A percentile compares a stretch with the other conserved stretches of the same genome.
phyloP scores from a whole-genome alignment of 1,284 basidiomycete species.

The Ustilago curta region DNA sequence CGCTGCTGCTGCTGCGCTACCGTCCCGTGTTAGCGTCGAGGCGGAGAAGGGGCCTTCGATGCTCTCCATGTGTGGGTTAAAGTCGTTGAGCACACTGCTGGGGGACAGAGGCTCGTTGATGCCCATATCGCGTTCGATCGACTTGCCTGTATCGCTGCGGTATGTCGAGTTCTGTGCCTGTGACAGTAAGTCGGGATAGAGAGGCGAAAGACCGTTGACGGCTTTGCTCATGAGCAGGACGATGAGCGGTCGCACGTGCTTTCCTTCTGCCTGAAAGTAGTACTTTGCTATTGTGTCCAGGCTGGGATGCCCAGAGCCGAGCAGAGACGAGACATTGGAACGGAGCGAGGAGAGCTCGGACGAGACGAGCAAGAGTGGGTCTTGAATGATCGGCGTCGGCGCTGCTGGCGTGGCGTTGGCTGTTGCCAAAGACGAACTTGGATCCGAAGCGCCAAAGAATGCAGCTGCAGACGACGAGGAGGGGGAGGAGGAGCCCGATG shows the following conservation, averaged over 20 bases:
- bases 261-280: constrained; percentile 81
- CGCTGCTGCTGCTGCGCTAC: constrained; percentile 11
- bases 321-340: constrained; percentile 80
- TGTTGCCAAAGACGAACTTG: constrained; percentile 11
- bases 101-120: constrained; percentile 79
- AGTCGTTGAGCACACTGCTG: constrained; percentile 83
- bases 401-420: constrained; percentile 5
- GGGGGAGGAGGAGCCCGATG: constrained; percentile 16
- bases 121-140: constrained; percentile 61
- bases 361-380: constrained; percentile 61
- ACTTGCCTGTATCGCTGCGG: constrained; percentile 56
- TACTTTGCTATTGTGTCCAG: constrained; percentile 90
- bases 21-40: constrained; percentile 5
- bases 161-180: constrained; percentile 64
- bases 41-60: constrained; percentile 30
- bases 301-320: constrained; percentile 88
- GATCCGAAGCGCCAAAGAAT: constrained; percentile 37
- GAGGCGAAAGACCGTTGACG: constrained; percentile 81
- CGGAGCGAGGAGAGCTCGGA: constrained; percentile 79
- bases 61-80: constrained; percentile 75
- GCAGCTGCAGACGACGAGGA: constrained; percentile 29
- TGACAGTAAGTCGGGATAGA: constrained; percentile 70
- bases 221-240: constrained; percentile 91
- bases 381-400: constrained; percentile 48
- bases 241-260: constrained; percentile 89